Percentiles rank a stretch among this genome's conserved stretches.
Evolutionary conservation across 495 filamentous ascomycete genomes (phyloP).

Genomic region (Aspergillus baeticus): DNA sequence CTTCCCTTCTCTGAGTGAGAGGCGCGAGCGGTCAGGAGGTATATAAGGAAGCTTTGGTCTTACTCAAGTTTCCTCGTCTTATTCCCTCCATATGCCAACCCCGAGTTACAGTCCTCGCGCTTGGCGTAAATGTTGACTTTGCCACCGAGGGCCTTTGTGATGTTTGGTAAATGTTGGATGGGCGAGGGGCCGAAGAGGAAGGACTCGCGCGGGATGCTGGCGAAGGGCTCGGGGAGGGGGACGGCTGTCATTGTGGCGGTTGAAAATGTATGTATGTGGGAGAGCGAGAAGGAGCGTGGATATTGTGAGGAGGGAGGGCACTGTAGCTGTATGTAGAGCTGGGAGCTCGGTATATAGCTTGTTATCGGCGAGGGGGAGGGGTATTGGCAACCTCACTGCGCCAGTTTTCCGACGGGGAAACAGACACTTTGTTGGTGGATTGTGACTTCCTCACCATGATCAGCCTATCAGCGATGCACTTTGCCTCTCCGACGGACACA

Average conservation of each 20-base stretch:
- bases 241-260: neutral
- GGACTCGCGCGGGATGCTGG: slow-evolving; percentile 7
- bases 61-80: slow-evolving; percentile 68
- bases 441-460: too few species aligned
- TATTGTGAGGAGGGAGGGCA: neutral
- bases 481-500: too few species aligned
- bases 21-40: too few species aligned
- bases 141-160: slow-evolving; percentile 48
- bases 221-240: slow-evolving; percentile 7
- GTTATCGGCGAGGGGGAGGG: too few species aligned
- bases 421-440: too few species aligned
- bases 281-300: too few species aligned
- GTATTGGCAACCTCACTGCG: too few species aligned
- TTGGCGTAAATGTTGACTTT: slow-evolving; percentile 58
- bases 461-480: too few species aligned
- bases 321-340: neutral
- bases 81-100: slow-evolving; percentile 63
- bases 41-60: slow-evolving; percentile 47
- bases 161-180: slow-evolving; percentile 13
- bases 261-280: too few species aligned
- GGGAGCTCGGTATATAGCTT: too few species aligned
- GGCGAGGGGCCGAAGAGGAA: slow-evolving; percentile 11
- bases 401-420: too few species aligned
- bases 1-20: too few species aligned
- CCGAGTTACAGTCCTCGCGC: slow-evolving; percentile 62